Evolutionary conservation across 257 asterid genomes (phyloP).

Genomic region (Solanum appendiculatum): DNA sequence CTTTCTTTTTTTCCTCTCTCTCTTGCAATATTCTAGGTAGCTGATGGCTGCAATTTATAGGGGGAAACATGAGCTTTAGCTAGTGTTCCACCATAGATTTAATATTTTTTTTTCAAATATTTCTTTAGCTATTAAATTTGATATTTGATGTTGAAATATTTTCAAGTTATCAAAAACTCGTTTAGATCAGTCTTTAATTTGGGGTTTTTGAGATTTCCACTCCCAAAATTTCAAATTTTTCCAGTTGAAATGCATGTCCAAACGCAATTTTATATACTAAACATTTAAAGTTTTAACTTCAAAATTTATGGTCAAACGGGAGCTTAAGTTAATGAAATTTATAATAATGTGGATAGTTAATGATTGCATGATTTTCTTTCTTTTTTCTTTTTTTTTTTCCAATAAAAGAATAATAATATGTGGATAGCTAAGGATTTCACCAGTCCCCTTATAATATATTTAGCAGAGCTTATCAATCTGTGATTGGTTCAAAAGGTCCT

Average conservation of each 20-base stretch:
- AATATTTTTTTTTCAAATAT: neutral
- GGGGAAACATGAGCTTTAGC: neutral
- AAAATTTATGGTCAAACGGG: neutral
- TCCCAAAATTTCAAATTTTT: neutral
- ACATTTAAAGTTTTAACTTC: neutral
- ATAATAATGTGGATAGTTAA: slow-evolving; percentile 17
- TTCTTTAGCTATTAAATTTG: neutral
- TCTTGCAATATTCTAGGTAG: neutral
- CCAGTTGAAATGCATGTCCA: neutral
- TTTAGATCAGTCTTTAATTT: neutral
- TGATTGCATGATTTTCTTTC: neutral
- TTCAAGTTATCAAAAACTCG: neutral
- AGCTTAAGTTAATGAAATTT: neutral
- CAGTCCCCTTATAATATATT: neutral
- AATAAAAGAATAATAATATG: neutral
- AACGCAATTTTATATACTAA: neutral
- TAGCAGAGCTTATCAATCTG: neutral
- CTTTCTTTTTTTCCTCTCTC: neutral
- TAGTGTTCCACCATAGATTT: neutral
- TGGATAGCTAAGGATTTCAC: neutral
- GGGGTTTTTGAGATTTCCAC: neutral
- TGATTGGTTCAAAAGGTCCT: neutral
- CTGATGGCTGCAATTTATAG: neutral
- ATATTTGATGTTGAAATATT: neutral
- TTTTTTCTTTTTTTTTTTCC: neutral